A percentile compares a stretch with the other conserved stretches of the same genome.
phyloP scores from a whole-genome alignment of 768 basidiomycete species.

The Cystofilobasidium ferigula region DNA sequence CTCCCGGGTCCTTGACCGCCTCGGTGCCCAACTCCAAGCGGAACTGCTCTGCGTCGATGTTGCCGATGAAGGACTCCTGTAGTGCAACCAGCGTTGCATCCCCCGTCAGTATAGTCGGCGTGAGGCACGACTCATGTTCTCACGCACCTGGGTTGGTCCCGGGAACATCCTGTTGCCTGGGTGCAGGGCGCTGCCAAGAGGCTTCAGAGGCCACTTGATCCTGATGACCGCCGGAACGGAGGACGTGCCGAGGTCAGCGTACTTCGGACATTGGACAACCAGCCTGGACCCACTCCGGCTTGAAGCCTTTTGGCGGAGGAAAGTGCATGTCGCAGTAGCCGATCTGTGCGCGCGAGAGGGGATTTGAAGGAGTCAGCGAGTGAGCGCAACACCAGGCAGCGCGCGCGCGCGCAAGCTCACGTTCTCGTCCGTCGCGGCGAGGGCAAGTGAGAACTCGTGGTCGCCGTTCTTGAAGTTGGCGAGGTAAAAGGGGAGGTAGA shows the following conservation, averaged over 20 bases:
- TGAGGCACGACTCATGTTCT: background rate
- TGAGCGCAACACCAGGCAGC: background rate
- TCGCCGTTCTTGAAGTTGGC: background rate
- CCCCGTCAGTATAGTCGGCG: background rate
- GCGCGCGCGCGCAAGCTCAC: background rate
- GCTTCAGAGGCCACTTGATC: background rate
- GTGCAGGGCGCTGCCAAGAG: background rate
- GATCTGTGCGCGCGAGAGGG: background rate
- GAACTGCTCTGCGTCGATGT: background rate
- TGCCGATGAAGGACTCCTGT: background rate
- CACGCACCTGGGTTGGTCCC: background rate
- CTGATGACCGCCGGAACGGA: background rate
- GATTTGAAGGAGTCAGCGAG: background rate
- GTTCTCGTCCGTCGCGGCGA: background rate
- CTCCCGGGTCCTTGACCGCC: background rate
- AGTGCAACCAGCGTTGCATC: too few species aligned
- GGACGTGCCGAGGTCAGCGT: background rate
- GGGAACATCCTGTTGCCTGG: background rate
- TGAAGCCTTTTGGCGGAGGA: background rate
- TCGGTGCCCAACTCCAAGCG: background rate
- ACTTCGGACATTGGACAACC: background rate
- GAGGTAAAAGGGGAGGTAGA: conserved; percentile 17
- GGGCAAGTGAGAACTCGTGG: background rate
- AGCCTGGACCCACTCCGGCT: background rate
- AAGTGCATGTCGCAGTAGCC: conserved; percentile 5